Percentiles rank a stretch among this genome's conserved stretches.
phyloP scores from a whole-genome alignment of 352 stramenopile species.

The Pythium biforme region DNA sequence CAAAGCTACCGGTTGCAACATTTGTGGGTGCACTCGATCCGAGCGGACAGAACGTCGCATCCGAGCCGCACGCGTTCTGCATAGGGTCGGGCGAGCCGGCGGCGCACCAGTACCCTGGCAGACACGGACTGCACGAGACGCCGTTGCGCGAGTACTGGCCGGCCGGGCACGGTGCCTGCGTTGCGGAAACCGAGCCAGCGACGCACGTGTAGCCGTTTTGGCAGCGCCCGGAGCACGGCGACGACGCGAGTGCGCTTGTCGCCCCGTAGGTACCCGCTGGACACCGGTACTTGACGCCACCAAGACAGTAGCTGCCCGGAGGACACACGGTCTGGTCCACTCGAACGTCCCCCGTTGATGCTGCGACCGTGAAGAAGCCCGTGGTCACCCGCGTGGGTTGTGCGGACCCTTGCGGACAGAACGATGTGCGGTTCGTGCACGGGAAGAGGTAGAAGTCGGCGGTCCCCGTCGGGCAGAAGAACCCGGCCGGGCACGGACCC shows the following conservation, averaged over 20 bases:
- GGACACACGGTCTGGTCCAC: conserved; percentile 57
- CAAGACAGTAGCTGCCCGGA: conserved; percentile 56
- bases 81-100: conserved; percentile 39
- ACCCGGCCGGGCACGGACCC: conserved; percentile 55
- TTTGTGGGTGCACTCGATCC: conserved; percentile 34
- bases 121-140: conserved; percentile 47
- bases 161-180: conserved; percentile 45
- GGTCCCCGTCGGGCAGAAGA: conserved; percentile 59
- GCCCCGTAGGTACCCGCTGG: conserved; percentile 51
- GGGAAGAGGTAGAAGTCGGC: conserved; percentile 34
- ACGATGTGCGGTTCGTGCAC: conserved; percentile 38
- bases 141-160: conserved; percentile 61
- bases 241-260: conserved; percentile 39
- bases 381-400: conserved; percentile 33
- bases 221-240: conserved; percentile 50
- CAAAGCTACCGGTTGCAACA: conserved; percentile 43
- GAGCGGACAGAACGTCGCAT: conserved; percentile 51
- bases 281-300: conserved; percentile 49
- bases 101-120: conserved; percentile 58
- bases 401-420: conserved; percentile 46
- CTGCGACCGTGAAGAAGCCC: conserved; percentile 51
- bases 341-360: conserved; percentile 29
- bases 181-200: conserved; percentile 39
- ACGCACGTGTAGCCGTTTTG: conserved; percentile 56
- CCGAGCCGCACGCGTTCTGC: conserved; percentile 51